Conservation (phyloP, 345 rosid species). For the Camelina sativa region DNA sequence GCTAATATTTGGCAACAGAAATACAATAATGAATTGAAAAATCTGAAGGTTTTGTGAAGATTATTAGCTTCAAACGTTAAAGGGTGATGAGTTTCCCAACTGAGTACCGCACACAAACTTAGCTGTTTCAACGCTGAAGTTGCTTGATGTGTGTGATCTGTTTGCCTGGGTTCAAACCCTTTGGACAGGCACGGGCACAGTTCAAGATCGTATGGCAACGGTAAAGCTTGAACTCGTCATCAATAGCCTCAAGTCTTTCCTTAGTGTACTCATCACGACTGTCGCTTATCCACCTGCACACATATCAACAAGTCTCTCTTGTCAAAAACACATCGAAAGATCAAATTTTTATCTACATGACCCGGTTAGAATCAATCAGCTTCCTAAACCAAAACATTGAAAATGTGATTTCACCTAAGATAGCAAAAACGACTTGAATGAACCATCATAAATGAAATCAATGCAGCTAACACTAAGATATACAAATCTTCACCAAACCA, state of each 20-base stretch:
- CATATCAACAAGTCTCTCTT: constrained; percentile 17
- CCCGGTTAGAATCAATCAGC: background rate
- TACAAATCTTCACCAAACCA: background rate
- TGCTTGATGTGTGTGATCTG: constrained; percentile 84
- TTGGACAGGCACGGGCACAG: constrained; percentile 98
- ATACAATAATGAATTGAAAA: constrained; percentile 32
- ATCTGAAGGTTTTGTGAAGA: constrained; percentile 16
- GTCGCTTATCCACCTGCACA: constrained; percentile 95
- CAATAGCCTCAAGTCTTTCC: constrained; percentile 81
- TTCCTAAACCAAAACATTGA: constrained; percentile 11
- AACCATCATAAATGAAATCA: background rate
- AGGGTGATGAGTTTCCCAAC: background rate
- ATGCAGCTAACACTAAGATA: constrained; percentile 9
- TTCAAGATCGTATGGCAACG: constrained; percentile 96
- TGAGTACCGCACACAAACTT: background rate
- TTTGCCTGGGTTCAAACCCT: constrained; percentile 97
- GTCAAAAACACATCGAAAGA: constrained; percentile 25
- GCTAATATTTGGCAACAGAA: constrained; percentile 36
- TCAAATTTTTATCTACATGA: background rate
- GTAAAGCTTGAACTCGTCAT: constrained; percentile 92
- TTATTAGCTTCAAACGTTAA: constrained; percentile 39
- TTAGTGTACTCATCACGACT: constrained; percentile 92
- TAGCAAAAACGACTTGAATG: background rate
- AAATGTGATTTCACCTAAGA: background rate
- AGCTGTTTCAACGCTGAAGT: constrained; percentile 52